Base-by-base conservation (phyloP, 176 grass and related monocot species). In the Triticum timopheevii region DNA sequence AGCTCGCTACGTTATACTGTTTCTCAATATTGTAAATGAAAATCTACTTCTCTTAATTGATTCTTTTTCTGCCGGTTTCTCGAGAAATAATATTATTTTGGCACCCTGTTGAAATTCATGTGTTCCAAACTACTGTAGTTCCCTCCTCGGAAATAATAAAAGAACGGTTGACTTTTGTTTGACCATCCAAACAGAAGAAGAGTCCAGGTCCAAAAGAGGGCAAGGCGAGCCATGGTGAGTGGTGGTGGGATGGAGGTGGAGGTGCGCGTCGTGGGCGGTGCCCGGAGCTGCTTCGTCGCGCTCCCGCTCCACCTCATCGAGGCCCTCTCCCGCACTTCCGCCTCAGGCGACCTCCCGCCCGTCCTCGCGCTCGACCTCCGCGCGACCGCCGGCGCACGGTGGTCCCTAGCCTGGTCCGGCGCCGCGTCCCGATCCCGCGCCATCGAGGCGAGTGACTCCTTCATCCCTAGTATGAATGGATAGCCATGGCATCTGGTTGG, bases 401-500 rank as follows among this genome's bases (percentile, higher is more conserved):
- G 97, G 94, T 92, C 88, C 87, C 77, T 98, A 54, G 92, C 94
- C 20, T 98, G 96, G 96, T 96, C 96, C 56, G 93, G 92, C 77
- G 89, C 92, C 10, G 86, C 90, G n/a, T 96, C 96, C 47, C 80
- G 56, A 13, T 92, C 96, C 77, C 52, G 65, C 23, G 89, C 88
- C 56, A 90, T 96, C 79, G 96, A 98, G 96, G 96, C 96, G 77
- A 88, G 80, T 63, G 4, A 10, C 22, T 34, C 22, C 31, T 15
- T 49, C 11, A 13, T 7, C 31, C 33, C 13, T 16, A 3, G 3
- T 16, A 19, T 24, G 33, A 65, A 8, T 72, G 70, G 13, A 39
- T 12, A 31, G 19, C 12, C 28, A 17, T 66, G 45, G 13, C 31
- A 52, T 36, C 68, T 82, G 58, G 33, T 66, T 59, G 9, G 54